Evolutionary conservation across 768 basidiomycete species (phyloP).

Genomic region (Tricholoma sp.): DNA sequence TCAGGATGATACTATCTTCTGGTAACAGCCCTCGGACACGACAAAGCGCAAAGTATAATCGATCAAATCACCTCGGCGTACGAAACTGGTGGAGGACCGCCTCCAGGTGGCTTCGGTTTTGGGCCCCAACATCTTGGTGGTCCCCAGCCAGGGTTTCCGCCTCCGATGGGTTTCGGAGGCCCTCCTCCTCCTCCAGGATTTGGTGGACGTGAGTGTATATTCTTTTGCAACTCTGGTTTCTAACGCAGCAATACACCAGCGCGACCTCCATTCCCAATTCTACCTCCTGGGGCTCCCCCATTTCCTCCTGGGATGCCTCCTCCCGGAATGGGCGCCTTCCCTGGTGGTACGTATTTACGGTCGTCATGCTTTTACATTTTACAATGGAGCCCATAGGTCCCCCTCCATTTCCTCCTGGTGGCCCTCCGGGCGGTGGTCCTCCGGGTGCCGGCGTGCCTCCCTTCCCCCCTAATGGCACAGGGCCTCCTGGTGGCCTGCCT

Average conservation of each 20-base stretch:
- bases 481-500: slow-evolving; percentile 22
- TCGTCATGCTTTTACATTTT: slow-evolving; percentile 4
- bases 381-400: slow-evolving; percentile 17
- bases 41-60: slow-evolving; percentile 97
- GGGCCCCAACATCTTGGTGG: slow-evolving; percentile 74
- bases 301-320: slow-evolving; percentile 61
- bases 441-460: slow-evolving; percentile 42
- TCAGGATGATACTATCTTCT: slow-evolving; percentile 7
- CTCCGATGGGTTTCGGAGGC: slow-evolving; percentile 46
- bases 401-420: slow-evolving; percentile 50
- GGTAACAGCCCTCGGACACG: slow-evolving; percentile 73
- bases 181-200: slow-evolving; percentile 50
- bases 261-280: slow-evolving; percentile 67
- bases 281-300: slow-evolving; percentile 53
- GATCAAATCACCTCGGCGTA: slow-evolving; percentile 96
- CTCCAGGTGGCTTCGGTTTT: slow-evolving; percentile 84
- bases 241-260: slow-evolving; percentile 27
- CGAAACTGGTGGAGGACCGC: slow-evolving; percentile 80
- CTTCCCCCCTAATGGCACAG: slow-evolving; percentile 33
- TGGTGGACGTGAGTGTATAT: slow-evolving; percentile 40
- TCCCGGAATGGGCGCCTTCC: slow-evolving; percentile 20
- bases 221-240: background rate
- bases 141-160: slow-evolving; percentile 45
- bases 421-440: slow-evolving; percentile 29
- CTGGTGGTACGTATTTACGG: slow-evolving; percentile 34